Evolutionary conservation across 805 yeast genomes (phyloP).

Genomic region (Metschnikowia colocasiae): DNA sequence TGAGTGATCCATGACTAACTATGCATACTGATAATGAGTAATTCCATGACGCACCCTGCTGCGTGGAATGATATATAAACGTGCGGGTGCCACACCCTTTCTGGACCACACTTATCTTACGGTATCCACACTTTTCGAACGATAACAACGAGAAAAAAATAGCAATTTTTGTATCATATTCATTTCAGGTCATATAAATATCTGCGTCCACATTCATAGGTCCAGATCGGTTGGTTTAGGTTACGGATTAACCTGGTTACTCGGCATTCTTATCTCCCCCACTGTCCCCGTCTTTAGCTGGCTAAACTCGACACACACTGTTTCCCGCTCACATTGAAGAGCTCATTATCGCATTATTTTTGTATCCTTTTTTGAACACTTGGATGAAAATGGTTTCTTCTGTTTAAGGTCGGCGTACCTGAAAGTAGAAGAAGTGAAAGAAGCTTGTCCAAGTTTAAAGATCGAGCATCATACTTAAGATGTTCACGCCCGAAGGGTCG

Average conservation of each 20-base stretch:
- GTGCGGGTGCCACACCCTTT: conserved; percentile 3
- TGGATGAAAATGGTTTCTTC: conserved; percentile 7
- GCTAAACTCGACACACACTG: conserved; percentile 1
- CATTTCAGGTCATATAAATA: not conserved
- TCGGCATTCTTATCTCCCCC: not conserved
- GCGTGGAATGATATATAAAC: conserved; percentile 5
- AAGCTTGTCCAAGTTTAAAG: not conserved
- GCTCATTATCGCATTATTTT: not conserved
- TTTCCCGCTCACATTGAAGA: not conserved
- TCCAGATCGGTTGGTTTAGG: not conserved
- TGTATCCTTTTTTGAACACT: not conserved
- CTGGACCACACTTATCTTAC: not conserved
- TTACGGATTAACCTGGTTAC: not conserved
- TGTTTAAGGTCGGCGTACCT: conserved; percentile 4
- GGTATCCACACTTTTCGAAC: conserved; percentile 3
- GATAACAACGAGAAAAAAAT: not conserved
- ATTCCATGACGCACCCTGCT: conserved; percentile 3
- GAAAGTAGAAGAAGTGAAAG: conserved; percentile 2
- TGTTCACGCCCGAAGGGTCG: conserved; percentile 16
- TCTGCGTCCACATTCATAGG: not conserved
- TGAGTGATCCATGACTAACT: conserved; percentile 3
- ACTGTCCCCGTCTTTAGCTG: conserved; percentile 2
- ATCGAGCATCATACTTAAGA: not conserved
- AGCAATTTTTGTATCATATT: not conserved
- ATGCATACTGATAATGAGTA: conserved; percentile 5